Evolutionary conservation across 2,329 filamentous ascomycete species (phyloP).

Genomic region (Cladosporium phlei): DNA sequence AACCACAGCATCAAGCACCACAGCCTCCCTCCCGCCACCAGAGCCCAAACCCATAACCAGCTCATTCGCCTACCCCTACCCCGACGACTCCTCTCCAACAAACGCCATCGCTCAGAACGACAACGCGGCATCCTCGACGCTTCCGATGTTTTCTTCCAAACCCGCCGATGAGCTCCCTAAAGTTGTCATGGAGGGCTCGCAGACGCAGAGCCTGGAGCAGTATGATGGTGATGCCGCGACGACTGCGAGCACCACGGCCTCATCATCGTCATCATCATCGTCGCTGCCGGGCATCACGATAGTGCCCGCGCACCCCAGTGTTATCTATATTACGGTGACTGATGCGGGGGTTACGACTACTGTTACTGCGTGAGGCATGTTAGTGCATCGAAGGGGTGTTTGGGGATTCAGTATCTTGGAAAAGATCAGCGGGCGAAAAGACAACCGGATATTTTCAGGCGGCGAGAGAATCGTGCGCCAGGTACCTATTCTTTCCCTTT

Average conservation of each 20-base stretch:
- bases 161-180: not conserved
- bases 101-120: not conserved
- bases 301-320: conserved; percentile 9
- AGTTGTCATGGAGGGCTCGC: not conserved
- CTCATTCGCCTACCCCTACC: not conserved
- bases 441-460: too few species aligned
- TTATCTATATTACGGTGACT: conserved; percentile 13
- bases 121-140: not conserved
- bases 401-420: too few species aligned
- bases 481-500: too few species aligned
- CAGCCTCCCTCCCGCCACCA: not conserved
- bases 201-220: not conserved
- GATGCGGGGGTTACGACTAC: conserved; percentile 14
- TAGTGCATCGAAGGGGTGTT: too few species aligned
- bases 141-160: not conserved
- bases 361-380: conserved; percentile 13
- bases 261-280: too few species aligned
- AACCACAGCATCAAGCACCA: not conserved
- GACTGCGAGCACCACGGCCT: not conserved
- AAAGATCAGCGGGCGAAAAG: too few species aligned
- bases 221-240: not conserved
- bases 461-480: too few species aligned
- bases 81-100: not conserved
- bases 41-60: not conserved
- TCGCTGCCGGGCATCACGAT: conserved; percentile 11